These are phyloP conservation scores for Phytophthora litchii DNA, from an alignment of 352 stramenopile species.

Conservation along the genomic window DNA sequence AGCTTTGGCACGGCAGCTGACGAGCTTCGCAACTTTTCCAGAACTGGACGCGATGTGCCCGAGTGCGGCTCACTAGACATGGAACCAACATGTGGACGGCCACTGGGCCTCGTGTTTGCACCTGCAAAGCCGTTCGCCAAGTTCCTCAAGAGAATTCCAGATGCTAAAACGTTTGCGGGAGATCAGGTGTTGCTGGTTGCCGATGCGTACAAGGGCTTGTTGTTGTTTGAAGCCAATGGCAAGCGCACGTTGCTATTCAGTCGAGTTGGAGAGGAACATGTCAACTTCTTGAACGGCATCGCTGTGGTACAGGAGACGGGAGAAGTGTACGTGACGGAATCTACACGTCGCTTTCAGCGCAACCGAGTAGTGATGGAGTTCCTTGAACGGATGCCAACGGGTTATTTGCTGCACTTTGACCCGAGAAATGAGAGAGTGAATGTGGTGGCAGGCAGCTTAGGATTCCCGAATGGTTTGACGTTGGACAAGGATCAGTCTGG, in stretches of 20 bases:
- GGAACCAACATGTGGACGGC: conserved; percentile 56
- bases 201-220: conserved; percentile 64
- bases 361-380: conserved; percentile 53
- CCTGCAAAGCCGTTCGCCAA: conserved; percentile 40
- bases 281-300: conserved; percentile 59
- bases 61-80: conserved; percentile 40
- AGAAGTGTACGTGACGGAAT: conserved; percentile 65
- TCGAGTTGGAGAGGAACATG: conserved; percentile 40
- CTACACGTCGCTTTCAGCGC: conserved; percentile 53
- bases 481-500: conserved; percentile 45
- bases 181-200: conserved; percentile 66
- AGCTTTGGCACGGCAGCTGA: conserved; percentile 38
- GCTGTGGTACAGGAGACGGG: conserved; percentile 43
- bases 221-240: conserved; percentile 60
- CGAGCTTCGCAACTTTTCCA: conserved; percentile 51
- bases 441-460: conserved; percentile 39
- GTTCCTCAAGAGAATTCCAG: conserved; percentile 52
- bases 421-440: conserved; percentile 28
- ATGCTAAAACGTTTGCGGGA: conserved; percentile 42
- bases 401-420: conserved; percentile 60
- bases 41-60: conserved; percentile 43
- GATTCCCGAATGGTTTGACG: conserved; percentile 55
- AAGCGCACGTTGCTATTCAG: conserved; percentile 61
- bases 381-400: conserved; percentile 49
- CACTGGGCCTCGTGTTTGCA: conserved; percentile 56